Base-by-base conservation (phyloP, 257 asterid species). In the Anisodus acutangulus region DNA sequence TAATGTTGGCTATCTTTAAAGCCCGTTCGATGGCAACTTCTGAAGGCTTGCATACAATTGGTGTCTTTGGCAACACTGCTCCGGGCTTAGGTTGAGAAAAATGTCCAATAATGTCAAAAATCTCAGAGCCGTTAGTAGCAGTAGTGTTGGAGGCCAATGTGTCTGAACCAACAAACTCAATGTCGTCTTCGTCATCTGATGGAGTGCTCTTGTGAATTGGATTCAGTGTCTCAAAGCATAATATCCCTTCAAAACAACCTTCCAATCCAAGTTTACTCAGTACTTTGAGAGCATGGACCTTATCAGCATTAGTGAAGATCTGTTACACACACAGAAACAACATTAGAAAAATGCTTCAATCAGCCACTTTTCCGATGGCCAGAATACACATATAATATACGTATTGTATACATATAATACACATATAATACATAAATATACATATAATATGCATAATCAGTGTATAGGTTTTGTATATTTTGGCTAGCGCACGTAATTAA, bases 261-360 rank as follows among this genome's bases (percentile, higher is more conserved):
- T 93, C 97, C 74, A 97, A 81, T 5, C 98, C 99, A 55, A 97
- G 93, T 47, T 87, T 87, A 39, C 85, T 87, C 26, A 97, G 92
- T 72, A 86, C 98, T 89, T 92, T 89, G 9, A 90, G 81, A 26
- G 98, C 98, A 74, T 97, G 99, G 47, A 90, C 87, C 89, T 88
- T 91, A 74, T 97, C 99, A 37, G 98, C 98, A 86, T 97, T 97
- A 49, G 99, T 97, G 88, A 97, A 97, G 71, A 97, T 97, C 99
- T 94, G 88, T 84, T 43, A 6, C 43, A 17, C 26, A 80, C 12
- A 19, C 3, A 83, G 83, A 57, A 35, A 41, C 43, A 16, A 70
- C 6, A 19, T 45, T 16, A 79, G 54, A 17, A 5, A 53, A 9
- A 39, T 69, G 78, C 78, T 69, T 39, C 54, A 69, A 39, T 9